phyloP scores from a whole-genome alignment of 1,284 basidiomycete species.

The Moniliella sp. region DNA sequence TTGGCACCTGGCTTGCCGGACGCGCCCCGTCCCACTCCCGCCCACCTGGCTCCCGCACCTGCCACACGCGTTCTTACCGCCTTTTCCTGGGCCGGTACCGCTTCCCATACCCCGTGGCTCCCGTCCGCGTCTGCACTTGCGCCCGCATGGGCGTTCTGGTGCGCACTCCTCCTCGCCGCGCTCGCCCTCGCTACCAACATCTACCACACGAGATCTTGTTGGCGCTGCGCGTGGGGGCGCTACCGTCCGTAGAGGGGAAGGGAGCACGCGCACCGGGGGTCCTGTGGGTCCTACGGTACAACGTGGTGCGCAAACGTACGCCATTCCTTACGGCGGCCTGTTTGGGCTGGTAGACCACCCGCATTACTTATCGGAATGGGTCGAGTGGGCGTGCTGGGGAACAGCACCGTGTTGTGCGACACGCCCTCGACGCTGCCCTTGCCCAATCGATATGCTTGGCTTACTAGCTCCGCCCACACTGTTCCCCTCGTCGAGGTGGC shows the following conservation, averaged over 20 bases:
- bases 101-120: slow-evolving; percentile 5
- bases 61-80: slow-evolving; percentile 2
- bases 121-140: background rate
- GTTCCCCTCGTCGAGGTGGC: slow-evolving; percentile 52
- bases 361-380: slow-evolving; percentile 76
- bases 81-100: slow-evolving; percentile 29
- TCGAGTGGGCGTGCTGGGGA: too few relatives aligned
- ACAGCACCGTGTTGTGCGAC: too few relatives aligned
- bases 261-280: background rate
- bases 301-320: slow-evolving; percentile 44
- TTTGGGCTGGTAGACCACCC: slow-evolving; percentile 67
- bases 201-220: too few relatives aligned
- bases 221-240: slow-evolving; percentile 12
- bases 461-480: slow-evolving; percentile 22
- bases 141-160: background rate
- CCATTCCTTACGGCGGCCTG: slow-evolving; percentile 58
- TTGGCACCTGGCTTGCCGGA: slow-evolving; percentile 41
- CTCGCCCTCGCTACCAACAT: slow-evolving; percentile 3
- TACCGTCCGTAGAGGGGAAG: slow-evolving; percentile 5
- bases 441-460: too few relatives aligned
- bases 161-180: slow-evolving; percentile 20
- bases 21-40: slow-evolving; percentile 7
- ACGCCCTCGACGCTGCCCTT: too few relatives aligned
- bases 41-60: background rate
- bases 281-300: background rate